Percentiles rank a stretch among this genome's conserved stretches.
These are phyloP conservation scores for Mariannaea elegans DNA, from an alignment of 2,329 filamentous ascomycete species.

Conservation along the genomic window DNA sequence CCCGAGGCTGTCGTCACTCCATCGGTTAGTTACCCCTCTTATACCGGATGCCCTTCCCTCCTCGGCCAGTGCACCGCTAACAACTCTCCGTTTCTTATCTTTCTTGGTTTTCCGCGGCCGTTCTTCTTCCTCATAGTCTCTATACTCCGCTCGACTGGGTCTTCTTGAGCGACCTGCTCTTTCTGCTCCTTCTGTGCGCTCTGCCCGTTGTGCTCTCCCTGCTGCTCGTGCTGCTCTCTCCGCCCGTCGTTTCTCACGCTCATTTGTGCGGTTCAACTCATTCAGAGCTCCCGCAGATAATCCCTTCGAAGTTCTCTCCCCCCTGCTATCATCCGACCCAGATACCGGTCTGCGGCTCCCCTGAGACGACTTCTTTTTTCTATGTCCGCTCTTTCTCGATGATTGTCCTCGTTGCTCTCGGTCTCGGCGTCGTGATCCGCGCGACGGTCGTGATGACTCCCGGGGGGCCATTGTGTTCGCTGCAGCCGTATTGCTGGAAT, in stretches of 20 bases:
- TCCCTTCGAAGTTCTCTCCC: slow-evolving; percentile 38
- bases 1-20: slow-evolving; percentile 55
- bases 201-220: slow-evolving; percentile 28
- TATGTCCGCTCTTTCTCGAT: slow-evolving; percentile 47
- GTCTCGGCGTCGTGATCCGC: slow-evolving; percentile 36
- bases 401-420: slow-evolving; percentile 41
- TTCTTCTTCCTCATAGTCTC: slow-evolving; percentile 34
- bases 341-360: slow-evolving; percentile 41
- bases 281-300: slow-evolving; percentile 68
- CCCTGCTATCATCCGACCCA: slow-evolving; percentile 46
- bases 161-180: slow-evolving; percentile 45
- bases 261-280: slow-evolving; percentile 70
- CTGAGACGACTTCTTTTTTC: slow-evolving; percentile 48
- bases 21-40: slow-evolving; percentile 53
- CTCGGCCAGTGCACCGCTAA: slow-evolving; percentile 75
- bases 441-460: slow-evolving; percentile 45
- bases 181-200: slow-evolving; percentile 22
- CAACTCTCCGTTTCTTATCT: slow-evolving; percentile 67
- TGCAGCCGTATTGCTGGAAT: slow-evolving; percentile 37
- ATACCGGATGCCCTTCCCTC: slow-evolving; percentile 64
- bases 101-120: slow-evolving; percentile 48
- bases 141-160: slow-evolving; percentile 32
- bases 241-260: slow-evolving; percentile 57
- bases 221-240: slow-evolving; percentile 32
- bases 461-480: slow-evolving; percentile 46